Evolutionary conservation across 202 grass and related monocot species (phyloP), one percentile per base, ranked within the genome.

Genomic region (Digitaria exilis): DNA sequence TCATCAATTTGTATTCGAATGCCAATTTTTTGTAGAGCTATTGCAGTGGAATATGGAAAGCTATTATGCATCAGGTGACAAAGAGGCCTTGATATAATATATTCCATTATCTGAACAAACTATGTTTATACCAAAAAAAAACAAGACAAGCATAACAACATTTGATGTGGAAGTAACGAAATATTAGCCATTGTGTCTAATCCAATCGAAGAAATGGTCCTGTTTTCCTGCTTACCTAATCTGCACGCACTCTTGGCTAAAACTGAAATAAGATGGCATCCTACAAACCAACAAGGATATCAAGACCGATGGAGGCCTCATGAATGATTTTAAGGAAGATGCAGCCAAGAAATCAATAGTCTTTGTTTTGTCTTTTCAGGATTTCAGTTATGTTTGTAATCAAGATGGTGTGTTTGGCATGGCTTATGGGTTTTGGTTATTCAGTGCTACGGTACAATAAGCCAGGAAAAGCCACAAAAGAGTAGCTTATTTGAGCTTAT

Each of bases 131-230:
- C 37, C 37, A 11, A 3, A 48, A 48, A n/a, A 21, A 54, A 54
- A 6, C 8, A 54, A n/a, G 50, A 19, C 5, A 54, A 54, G 18
- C 50, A 54, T 21, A 54, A n/a, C 18, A 54, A 9, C 50, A 54
- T 21, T n/a, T 5, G 35, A 65, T 43, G 21, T 79, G 59, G 34
- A 88, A 75, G 61, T 84, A 18, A 41, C 1, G 44, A 84, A 54
- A 66, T 57, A 8, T 37, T 39, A 67, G 16, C 8, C 31, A 3
- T 48, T 49, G 25, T 12, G 13, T 21, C 58, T 14, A 76, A 41
- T 22, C 28, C 28, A 59, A 76, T 31, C 7, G 0, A 76, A 39
- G 22, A 31, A 59, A 2, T 49, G 49, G 39, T 81, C n/a, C 35
- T 4, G 48, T 26, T 65, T 0, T 65, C 22, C 51, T n/a, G 14